These are phyloP conservation scores for Xerocomus amazonicus DNA, from an alignment of 1,284 basidiomycete genomes.

Conservation along the genomic window DNA sequence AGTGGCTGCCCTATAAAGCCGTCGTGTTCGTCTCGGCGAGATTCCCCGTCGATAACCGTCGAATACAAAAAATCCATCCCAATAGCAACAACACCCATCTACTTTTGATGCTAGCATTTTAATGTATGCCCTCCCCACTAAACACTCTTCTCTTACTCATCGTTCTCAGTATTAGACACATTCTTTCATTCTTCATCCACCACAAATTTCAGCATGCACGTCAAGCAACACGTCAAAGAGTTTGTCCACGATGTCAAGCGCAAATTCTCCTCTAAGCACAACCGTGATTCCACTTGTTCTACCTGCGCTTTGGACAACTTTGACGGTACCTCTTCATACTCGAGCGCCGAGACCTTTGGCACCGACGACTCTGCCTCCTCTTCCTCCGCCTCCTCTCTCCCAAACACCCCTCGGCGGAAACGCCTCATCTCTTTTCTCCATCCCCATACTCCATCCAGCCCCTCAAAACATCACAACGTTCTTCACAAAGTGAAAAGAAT, in stretches of 20 bases:
- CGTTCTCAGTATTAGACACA: background rate
- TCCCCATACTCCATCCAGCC: conserved; percentile 11
- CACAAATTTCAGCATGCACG: conserved; percentile 29
- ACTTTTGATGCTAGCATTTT: background rate
- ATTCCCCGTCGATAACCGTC: conserved; percentile 1
- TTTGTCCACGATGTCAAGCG: conserved; percentile 34
- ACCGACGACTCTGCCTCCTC: conserved; percentile 8
- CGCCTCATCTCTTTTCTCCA: conserved; percentile 16
- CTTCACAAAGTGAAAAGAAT: conserved; percentile 10
- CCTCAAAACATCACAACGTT: conserved; percentile 6
- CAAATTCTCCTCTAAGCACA: conserved; percentile 29
- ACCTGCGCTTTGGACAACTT: conserved; percentile 9
- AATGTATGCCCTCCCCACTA: background rate
- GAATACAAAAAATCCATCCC: no score
- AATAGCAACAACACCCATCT: background rate
- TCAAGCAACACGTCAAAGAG: conserved; percentile 31
- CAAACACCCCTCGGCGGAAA: conserved; percentile 5
- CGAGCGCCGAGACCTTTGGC: conserved; percentile 13
- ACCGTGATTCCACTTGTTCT: conserved; percentile 15
- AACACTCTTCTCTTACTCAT: background rate
- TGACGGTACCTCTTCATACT: conserved; percentile 12
- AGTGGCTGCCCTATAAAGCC: conserved; percentile 16
- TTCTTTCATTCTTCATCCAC: conserved; percentile 1
- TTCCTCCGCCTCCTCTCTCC: conserved; percentile 11
- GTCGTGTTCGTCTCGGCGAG: background rate